phyloP scores from a whole-genome alignment of 305 asterid species.

The Rubia peregrina region DNA sequence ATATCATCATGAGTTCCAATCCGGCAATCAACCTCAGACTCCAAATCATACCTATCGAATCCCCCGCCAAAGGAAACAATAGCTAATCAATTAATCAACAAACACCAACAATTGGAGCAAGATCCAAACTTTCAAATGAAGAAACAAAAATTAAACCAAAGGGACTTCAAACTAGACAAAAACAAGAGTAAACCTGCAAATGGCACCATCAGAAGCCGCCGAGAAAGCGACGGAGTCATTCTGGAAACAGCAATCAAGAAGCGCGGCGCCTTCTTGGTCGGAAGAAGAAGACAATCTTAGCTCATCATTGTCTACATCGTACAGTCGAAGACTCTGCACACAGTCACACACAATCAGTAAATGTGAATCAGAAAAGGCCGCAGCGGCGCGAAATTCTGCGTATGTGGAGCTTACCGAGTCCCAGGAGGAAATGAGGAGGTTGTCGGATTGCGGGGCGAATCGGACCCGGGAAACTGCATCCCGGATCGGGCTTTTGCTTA shows the following conservation, averaged over 20 bases:
- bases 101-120: neutral
- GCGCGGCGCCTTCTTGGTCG: conserved; percentile 30
- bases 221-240: conserved; percentile 49
- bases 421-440: conserved; percentile 82
- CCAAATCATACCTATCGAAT: conserved; percentile 67
- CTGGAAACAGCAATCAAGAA: conserved; percentile 75
- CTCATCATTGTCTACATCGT: conserved; percentile 56
- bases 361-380: neutral
- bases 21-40: conserved; percentile 35
- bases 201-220: conserved; percentile 65
- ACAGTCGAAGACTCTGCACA: conserved; percentile 66
- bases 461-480: conserved; percentile 80
- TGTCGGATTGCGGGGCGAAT: conserved; percentile 65
- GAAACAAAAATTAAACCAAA: neutral
- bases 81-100: neutral
- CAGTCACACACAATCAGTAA: neutral
- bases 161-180: neutral
- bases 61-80: neutral
- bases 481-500: conserved; percentile 37
- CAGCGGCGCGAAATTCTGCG: neutral
- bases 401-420: conserved; percentile 49
- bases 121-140: neutral
- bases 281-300: conserved; percentile 57
- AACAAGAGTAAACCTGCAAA: conserved; percentile 48
- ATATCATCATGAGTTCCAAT: conserved; percentile 66